Evolutionary conservation across 495 filamentous ascomycete genomes (phyloP).

Genomic region (Amorphotheca resinae): DNA sequence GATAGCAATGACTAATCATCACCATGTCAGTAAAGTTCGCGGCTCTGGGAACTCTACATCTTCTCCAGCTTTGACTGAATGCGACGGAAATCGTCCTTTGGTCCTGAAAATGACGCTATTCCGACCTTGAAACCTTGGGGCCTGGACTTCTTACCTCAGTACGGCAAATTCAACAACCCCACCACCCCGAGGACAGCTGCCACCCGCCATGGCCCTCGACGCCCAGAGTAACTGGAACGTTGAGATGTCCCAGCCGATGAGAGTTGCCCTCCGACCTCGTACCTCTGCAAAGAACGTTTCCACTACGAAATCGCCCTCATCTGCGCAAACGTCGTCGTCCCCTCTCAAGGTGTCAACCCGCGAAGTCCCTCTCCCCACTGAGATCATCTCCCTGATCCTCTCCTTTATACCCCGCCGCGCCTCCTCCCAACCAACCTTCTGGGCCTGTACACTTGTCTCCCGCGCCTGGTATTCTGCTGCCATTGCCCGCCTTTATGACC

Average conservation of each 20-base stretch:
- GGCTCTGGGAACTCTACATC: too few relatives aligned
- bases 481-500: conserved; percentile 42
- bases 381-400: conserved; percentile 41
- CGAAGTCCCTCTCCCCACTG: conserved; percentile 22
- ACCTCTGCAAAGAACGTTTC: neutral
- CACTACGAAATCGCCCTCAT: neutral
- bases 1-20: too few relatives aligned
- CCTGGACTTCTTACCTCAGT: too few relatives aligned
- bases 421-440: conserved; percentile 32
- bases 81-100: too few relatives aligned
- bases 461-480: conserved; percentile 52
- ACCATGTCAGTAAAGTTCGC: too few relatives aligned
- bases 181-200: too few relatives aligned
- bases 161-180: too few relatives aligned
- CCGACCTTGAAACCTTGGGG: too few relatives aligned
- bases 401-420: conserved; percentile 18
- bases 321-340: neutral
- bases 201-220: conserved; percentile 20
- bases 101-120: too few relatives aligned
- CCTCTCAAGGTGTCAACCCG: conserved; percentile 3
- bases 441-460: conserved; percentile 44
- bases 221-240: conserved; percentile 18
- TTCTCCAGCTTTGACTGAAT: too few relatives aligned
- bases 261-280: neutral
- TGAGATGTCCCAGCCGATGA: conserved; percentile 18